phyloP scores from a whole-genome alignment of 2,329 filamentous ascomycete species.

The Catunica adiposa region DNA sequence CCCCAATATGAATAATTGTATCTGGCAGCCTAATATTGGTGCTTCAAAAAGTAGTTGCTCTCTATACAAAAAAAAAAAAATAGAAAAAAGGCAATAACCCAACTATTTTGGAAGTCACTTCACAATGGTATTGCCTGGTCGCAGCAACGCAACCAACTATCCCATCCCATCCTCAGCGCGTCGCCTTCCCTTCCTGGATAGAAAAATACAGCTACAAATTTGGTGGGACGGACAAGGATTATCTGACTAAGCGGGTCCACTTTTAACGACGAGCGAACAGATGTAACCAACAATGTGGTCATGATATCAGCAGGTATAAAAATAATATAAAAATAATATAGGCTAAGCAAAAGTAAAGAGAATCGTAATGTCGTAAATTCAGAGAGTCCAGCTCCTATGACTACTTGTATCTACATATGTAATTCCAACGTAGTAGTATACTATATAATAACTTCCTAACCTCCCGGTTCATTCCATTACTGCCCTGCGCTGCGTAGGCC shows the following conservation, averaged over 20 bases:
- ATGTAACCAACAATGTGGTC: neutral
- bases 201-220: neutral
- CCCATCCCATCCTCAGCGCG: neutral
- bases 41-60: no score
- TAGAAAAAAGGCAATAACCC: neutral
- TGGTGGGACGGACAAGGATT: neutral
- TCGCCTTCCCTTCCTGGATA: neutral
- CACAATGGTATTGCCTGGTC: no score
- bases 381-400: no score
- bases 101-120: no score
- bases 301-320: neutral
- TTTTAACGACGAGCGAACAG: constrained; percentile 9
- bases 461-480: neutral
- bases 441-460: neutral
- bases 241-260: constrained; percentile 10
- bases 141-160: no score
- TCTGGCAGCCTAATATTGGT: no score
- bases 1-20: no score
- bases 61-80: neutral
- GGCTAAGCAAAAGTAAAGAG: no score
- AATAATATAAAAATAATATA: no score
- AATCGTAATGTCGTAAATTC: no score
- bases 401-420: no score
- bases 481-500: neutral
- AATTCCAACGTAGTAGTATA: neutral